These are phyloP conservation scores for Suillus weaverae DNA, from an alignment of 768 basidiomycete species.

Conservation along the genomic window DNA sequence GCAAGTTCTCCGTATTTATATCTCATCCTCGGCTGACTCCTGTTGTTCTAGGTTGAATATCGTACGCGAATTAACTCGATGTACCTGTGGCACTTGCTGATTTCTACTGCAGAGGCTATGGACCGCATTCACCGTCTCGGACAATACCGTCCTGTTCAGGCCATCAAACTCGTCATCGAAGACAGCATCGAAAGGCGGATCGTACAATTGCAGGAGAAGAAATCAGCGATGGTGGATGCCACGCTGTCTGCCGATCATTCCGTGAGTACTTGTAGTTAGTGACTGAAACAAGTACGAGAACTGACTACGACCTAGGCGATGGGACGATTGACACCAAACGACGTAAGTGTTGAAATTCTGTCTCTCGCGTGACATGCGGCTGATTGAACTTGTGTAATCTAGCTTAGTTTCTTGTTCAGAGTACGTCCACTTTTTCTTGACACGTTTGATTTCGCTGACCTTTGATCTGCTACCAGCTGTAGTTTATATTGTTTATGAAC, in stretches of 20 bases:
- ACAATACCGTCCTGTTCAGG: constrained; percentile 91
- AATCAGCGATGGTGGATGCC: constrained; percentile 91
- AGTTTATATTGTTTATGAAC: not conserved
- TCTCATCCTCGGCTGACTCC: constrained; percentile 1
- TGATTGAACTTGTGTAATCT: constrained; percentile 8
- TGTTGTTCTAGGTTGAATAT: constrained; percentile 59
- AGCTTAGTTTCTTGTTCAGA: constrained; percentile 50
- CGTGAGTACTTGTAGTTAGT: constrained; percentile 38
- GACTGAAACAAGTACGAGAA: constrained; percentile 10
- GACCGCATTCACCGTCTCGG: constrained; percentile 95
- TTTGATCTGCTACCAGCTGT: not conserved
- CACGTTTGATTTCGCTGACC: not conserved
- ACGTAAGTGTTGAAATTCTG: constrained; percentile 42
- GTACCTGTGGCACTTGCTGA: not conserved
- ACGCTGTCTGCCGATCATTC: constrained; percentile 82
- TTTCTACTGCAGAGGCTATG: constrained; percentile 74
- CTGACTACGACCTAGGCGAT: constrained; percentile 58
- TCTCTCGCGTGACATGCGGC: constrained; percentile 3
- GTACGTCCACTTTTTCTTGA: constrained; percentile 26
- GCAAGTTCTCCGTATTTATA: constrained; percentile 37
- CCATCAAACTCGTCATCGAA: constrained; percentile 92
- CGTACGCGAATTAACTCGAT: constrained; percentile 48
- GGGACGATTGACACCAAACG: constrained; percentile 89
- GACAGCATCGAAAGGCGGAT: constrained; percentile 97
- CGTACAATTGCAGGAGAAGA: constrained; percentile 94